These are phyloP conservation scores for Piloderma croceum DNA, from an alignment of 768 basidiomycete genomes.

Conservation along the genomic window DNA sequence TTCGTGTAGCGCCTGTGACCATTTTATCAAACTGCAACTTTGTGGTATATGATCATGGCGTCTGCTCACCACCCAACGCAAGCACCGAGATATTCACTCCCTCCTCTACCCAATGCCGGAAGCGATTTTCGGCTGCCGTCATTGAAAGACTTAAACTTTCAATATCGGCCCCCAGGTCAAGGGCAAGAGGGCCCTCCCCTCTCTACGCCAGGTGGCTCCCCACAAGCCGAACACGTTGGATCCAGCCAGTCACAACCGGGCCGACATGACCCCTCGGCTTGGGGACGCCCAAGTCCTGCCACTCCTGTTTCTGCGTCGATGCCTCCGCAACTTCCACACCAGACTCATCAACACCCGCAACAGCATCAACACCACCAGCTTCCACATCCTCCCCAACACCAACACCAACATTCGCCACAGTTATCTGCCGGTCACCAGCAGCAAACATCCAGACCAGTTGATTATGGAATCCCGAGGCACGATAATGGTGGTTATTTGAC, in stretches of 20 bases:
- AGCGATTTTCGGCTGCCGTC: constrained; percentile 59
- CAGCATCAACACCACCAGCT: constrained; percentile 5
- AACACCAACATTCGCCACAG: constrained; percentile 45
- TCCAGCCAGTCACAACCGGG: constrained; percentile 23
- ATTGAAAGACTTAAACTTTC: constrained; percentile 68
- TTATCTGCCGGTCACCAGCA: constrained; percentile 35
- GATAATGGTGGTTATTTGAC: constrained; percentile 46
- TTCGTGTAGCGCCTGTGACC: too few relatives aligned
- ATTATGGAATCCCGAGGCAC: constrained; percentile 38
- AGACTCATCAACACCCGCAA: constrained; percentile 17
- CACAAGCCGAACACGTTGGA: constrained; percentile 23
- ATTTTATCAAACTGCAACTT: too few relatives aligned
- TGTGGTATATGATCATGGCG: constrained; percentile 45
- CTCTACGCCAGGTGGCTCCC: constrained; percentile 21
- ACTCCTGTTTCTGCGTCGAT: constrained; percentile 15
- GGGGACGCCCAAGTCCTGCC: constrained; percentile 23
- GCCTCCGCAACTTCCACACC: constrained; percentile 15
- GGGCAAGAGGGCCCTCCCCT: constrained; percentile 26
- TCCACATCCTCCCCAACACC: constrained; percentile 22
- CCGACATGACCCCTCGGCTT: constrained; percentile 29
- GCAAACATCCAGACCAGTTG: constrained; percentile 28
- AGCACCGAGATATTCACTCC: constrained; percentile 32
- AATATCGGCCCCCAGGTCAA: constrained; percentile 32
- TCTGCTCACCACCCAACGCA: constrained; percentile 45
- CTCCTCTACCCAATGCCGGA: constrained; percentile 32